Percentiles rank a stretch among this genome's conserved stretches.
These are phyloP conservation scores for Elongisporangium senticosum DNA, from an alignment of 352 stramenopile genomes.

Conservation along the genomic window DNA sequence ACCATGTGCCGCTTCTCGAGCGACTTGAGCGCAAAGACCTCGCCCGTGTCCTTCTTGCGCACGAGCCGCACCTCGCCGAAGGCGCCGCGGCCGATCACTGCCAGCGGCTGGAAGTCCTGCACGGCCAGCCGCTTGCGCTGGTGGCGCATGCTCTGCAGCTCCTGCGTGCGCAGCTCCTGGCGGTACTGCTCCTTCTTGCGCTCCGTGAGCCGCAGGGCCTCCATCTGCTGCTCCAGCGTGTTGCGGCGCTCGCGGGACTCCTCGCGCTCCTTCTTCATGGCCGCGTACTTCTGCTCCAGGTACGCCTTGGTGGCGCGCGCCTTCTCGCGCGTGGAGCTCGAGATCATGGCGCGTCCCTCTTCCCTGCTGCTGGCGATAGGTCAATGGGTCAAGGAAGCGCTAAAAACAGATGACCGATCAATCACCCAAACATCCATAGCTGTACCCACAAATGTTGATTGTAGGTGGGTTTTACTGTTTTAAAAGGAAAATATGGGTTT, in stretches of 20 bases:
- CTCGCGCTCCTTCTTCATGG: conserved; percentile 86
- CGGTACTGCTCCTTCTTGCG: conserved; percentile 76
- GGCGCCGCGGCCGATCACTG: conserved; percentile 96
- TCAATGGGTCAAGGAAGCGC: neutral
- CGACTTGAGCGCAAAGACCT: conserved; percentile 91
- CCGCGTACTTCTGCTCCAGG: conserved; percentile 85
- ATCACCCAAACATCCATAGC: neutral
- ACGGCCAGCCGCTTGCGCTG: conserved; percentile 76
- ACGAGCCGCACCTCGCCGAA: conserved; percentile 97
- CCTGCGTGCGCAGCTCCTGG: conserved; percentile 66
- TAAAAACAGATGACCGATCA: neutral
- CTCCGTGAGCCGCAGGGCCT: conserved; percentile 69
- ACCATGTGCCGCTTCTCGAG: conserved; percentile 90
- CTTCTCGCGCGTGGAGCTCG: conserved; percentile 81
- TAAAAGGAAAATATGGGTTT: no score
- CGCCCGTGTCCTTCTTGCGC: conserved; percentile 73
- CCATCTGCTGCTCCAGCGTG: conserved; percentile 81
- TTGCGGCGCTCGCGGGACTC: conserved; percentile 70
- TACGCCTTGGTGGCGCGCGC: conserved; percentile 85
- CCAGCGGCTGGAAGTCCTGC: conserved; percentile 95
- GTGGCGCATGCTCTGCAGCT: conserved; percentile 75
- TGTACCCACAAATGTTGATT: no score
- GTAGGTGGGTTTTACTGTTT: no score
- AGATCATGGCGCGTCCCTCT: conserved; percentile 53
- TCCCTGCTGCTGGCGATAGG: no score